Base-by-base conservation (phyloP, 352 stramenopile genomes). In the Albugo laibachii region DNA sequence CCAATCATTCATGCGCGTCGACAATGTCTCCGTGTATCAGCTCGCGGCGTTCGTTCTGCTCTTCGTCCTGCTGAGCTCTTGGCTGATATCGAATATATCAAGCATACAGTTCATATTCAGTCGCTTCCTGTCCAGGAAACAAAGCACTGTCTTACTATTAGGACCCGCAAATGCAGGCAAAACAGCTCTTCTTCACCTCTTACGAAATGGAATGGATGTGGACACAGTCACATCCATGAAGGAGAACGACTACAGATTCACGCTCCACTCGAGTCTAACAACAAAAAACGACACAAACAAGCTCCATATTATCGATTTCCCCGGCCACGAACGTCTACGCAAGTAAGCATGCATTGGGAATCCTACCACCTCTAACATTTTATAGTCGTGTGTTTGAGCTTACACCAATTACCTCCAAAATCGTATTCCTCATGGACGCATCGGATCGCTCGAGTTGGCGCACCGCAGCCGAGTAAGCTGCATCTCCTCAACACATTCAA, bases 181-280 rank as follows among this genome's bases (percentile, higher is more conserved):
- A 66, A 89, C 79, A 44, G 61, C 68, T 52, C 70, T 92, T 48
- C 83, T 87, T 58, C 74, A 92, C 53, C 62, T 72, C 42, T 59
- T 92, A 21, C 68, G 69, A 20, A 65, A 87, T 48, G 73, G 74
- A 42, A 41, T 62, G 44, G 63, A 72, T 49, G 57, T 81, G 11
- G 62, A 82, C 24, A 92, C 79, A 2, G 79, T 92, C 16, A 83
- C 67, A 45, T 92, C 79, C 42, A 92, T 92, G 79, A 81, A 85
- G 50, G 68, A 84, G 44, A 58, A 65, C 24, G 73, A 76, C n/a
- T 62, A 60, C 54, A 66, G 59, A 42, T 85, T 89, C 41, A 45
- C 65, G 31, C 58, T 87, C 39, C 70, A 88, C 53, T 41, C 48
- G 18, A 69, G 69, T 47, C 69, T 78, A 66, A 83, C 82, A 53